A percentile compares a stretch with the other conserved stretches of the same genome.
Evolutionary conservation across 1,139 yeast species (phyloP).

Genomic region (Suhomyces wounanorum): DNA sequence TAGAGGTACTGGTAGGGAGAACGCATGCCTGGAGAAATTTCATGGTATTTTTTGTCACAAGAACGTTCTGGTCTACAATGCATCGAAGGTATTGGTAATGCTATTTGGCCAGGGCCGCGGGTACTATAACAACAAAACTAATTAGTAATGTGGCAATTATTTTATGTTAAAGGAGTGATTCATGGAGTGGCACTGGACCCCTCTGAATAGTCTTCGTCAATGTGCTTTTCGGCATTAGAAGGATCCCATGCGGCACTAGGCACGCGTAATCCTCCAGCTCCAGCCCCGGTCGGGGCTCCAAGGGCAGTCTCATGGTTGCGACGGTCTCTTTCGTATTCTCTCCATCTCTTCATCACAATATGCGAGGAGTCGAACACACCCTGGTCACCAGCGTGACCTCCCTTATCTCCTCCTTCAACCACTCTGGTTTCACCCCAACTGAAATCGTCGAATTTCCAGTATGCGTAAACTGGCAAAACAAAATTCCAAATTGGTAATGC

Average conservation of each 20-base stretch:
- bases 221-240: conserved; percentile 31
- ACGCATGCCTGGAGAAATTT: not conserved
- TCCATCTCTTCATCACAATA: conserved; percentile 91
- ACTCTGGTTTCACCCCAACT: conserved; percentile 98
- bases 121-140: not conserved
- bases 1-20: not conserved
- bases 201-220: conserved; percentile 32
- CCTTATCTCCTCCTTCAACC: conserved; percentile 73
- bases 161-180: not conserved
- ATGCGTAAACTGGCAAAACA: conserved; percentile 84
- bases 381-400: conserved; percentile 61
- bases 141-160: not conserved
- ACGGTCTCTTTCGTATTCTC: conserved; percentile 82
- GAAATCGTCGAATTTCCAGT: conserved; percentile 97
- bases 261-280: conserved; percentile 25
- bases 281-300: conserved; percentile 8
- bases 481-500: conserved; percentile 97
- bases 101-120: not conserved
- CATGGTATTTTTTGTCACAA: not conserved
- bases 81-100: conserved; percentile 1
- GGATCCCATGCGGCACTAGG: conserved; percentile 57
- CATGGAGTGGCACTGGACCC: conserved; percentile 25
- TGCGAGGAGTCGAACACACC: conserved; percentile 89
- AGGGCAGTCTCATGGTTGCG: conserved; percentile 31
- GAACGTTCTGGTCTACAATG: not conserved